Conservation (phyloP, 202 grass and related monocot species). For the Digitaria exilis region DNA sequence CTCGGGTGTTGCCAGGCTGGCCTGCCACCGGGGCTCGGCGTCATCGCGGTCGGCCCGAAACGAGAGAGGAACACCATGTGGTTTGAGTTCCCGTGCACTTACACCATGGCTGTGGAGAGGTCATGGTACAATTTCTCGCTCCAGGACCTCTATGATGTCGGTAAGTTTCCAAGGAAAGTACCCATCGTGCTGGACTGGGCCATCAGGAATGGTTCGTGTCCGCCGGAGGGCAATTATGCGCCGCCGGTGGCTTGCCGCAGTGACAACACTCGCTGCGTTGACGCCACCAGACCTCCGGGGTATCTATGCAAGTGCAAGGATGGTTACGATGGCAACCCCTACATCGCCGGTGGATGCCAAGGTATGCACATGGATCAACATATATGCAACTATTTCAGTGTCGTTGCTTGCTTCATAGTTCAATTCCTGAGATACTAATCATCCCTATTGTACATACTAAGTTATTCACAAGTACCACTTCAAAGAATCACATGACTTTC, state of each 20-base stretch:
- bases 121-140: conserved; percentile 19
- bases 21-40: neutral
- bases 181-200: conserved; percentile 16
- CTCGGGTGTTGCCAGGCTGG: neutral
- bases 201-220: neutral
- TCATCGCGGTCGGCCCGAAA: no score
- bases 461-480: no score
- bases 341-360: conserved; percentile 5
- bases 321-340: neutral
- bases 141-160: neutral
- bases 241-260: neutral
- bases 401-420: no score
- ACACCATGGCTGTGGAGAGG: conserved; percentile 9
- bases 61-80: neutral
- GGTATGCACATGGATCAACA: neutral
- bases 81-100: neutral
- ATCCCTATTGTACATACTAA: no score
- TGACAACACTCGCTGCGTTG: neutral
- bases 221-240: neutral
- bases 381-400: no score
- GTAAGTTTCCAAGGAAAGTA: neutral
- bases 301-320: conserved; percentile 2
- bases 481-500: no score
- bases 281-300: neutral
- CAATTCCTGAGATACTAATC: no score